Conservation (phyloP, 495 filamentous ascomycete species). For the Penicillium turbatum region DNA sequence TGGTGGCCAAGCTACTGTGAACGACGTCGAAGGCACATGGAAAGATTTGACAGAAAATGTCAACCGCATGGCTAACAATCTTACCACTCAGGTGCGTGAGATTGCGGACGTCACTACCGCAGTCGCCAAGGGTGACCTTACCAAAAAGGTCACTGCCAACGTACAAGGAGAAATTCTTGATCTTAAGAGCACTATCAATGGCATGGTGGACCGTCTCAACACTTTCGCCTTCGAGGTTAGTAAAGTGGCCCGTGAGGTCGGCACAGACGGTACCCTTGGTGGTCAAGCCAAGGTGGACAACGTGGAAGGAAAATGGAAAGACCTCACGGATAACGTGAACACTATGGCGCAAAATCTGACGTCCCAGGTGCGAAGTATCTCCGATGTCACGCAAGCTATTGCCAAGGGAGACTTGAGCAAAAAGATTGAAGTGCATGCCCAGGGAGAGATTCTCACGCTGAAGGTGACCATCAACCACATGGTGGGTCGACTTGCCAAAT, state of each 20-base stretch:
- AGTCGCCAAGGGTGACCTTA: slow-evolving; percentile 90
- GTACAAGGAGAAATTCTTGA: slow-evolving; percentile 94
- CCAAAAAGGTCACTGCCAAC: slow-evolving; percentile 92
- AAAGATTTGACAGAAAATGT: slow-evolving; percentile 96
- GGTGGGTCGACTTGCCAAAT: slow-evolving; percentile 92
- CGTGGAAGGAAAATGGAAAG: slow-evolving; percentile 99
- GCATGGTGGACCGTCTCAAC: slow-evolving; percentile 96
- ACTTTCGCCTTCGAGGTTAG: slow-evolving; percentile 98
- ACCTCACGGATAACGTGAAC: slow-evolving; percentile 85
- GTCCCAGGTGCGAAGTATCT: slow-evolving; percentile 91
- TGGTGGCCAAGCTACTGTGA: slow-evolving; percentile 93
- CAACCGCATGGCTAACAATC: slow-evolving; percentile 97
- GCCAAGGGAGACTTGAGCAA: slow-evolving; percentile 91
- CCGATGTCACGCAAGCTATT: slow-evolving; percentile 95
- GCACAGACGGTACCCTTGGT: slow-evolving; percentile 92
- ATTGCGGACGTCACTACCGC: slow-evolving; percentile 98
- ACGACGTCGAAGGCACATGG: slow-evolving; percentile 97
- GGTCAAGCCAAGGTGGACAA: slow-evolving; percentile 96
- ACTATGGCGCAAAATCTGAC: slow-evolving; percentile 96
- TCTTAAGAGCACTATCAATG: slow-evolving; percentile 97
- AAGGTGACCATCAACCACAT: slow-evolving; percentile 99
- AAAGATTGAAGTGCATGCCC: slow-evolving; percentile 92
- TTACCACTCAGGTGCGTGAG: slow-evolving; percentile 96
- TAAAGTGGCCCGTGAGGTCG: slow-evolving; percentile 97
- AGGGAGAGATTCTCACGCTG: slow-evolving; percentile 88